Percentiles rank a stretch among this genome's conserved stretches.
Conservation (phyloP, 1,284 basidiomycete genomes). For the Filobasidium uniguttulatum region DNA sequence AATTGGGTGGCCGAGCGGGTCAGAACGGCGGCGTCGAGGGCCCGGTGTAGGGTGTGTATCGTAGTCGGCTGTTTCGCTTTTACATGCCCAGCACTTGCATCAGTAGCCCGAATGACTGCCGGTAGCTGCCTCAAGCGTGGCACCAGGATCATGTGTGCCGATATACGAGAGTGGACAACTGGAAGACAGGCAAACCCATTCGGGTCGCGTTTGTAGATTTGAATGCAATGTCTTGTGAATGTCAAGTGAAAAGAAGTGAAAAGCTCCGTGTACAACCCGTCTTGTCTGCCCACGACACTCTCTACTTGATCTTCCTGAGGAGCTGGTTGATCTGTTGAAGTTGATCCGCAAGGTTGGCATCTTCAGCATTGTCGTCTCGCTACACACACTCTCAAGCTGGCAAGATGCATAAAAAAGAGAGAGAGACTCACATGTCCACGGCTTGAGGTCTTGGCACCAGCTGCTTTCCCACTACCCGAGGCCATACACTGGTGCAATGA, state of each 20-base stretch:
- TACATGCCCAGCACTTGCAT: too few species aligned
- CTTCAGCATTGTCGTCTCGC: not conserved
- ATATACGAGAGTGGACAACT: too few species aligned
- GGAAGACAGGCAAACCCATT: too few species aligned
- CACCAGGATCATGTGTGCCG: too few species aligned
- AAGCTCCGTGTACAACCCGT: constrained; percentile 44
- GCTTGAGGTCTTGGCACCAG: constrained; percentile 11
- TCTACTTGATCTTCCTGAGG: constrained; percentile 13
- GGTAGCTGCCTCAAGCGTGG: too few species aligned
- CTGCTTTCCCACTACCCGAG: constrained; percentile 4
- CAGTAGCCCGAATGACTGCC: too few species aligned
- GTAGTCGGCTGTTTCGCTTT: too few species aligned
- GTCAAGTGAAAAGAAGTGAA: too few species aligned
- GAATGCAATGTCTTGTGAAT: too few species aligned
- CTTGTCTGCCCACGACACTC: not conserved
- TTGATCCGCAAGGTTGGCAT: not conserved
- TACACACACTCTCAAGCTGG: not conserved
- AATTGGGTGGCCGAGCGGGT: not conserved
- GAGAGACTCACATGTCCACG: not conserved
- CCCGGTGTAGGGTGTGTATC: too few species aligned
- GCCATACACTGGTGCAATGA: constrained; percentile 13
- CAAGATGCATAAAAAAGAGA: not conserved
- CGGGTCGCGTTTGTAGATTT: too few species aligned
- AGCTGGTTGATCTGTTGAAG: constrained; percentile 12
- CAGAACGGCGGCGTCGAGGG: too few species aligned